These are phyloP conservation scores for Penicillium waksmanii DNA, from an alignment of 495 filamentous ascomycete genomes.

Conservation along the genomic window DNA sequence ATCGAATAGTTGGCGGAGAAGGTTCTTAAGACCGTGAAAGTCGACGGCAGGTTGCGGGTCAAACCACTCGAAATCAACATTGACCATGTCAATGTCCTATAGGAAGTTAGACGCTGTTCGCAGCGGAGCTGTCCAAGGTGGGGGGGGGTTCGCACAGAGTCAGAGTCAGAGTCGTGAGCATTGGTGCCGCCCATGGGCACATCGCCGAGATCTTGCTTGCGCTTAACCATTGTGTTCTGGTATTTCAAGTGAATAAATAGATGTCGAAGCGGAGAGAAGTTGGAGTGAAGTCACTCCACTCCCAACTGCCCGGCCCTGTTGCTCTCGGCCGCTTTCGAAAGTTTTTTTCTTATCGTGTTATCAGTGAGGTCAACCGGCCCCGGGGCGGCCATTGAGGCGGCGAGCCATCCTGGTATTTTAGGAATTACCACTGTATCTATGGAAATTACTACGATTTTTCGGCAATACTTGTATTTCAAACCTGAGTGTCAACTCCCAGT, in stretches of 20 bases:
- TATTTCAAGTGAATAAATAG: slow-evolving; percentile 6
- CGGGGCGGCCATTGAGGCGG: background rate
- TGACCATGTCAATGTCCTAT: slow-evolving; percentile 85
- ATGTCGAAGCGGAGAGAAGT: slow-evolving; percentile 9
- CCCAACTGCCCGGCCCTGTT: slow-evolving; percentile 6
- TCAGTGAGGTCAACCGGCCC: slow-evolving; percentile 11
- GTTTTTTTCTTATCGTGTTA: slow-evolving; percentile 34
- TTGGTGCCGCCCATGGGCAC: slow-evolving; percentile 47
- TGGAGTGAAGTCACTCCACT: slow-evolving; percentile 27
- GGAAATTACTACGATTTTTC: no score
- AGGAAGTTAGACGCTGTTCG: slow-evolving; percentile 5
- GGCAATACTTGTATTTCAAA: no score
- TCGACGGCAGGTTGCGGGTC: slow-evolving; percentile 89
- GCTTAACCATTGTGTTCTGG: slow-evolving; percentile 50
- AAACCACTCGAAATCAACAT: slow-evolving; percentile 98
- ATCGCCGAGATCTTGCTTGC: slow-evolving; percentile 53
- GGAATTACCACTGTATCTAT: no score
- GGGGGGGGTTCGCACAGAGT: slow-evolving; percentile 40
- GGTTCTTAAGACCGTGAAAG: slow-evolving; percentile 91
- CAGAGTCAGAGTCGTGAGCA: slow-evolving; percentile 39
- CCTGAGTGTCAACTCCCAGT: no score
- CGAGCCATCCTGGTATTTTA: background rate
- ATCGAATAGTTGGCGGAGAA: slow-evolving; percentile 94
- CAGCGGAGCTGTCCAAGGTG: slow-evolving; percentile 1
- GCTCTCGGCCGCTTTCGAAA: slow-evolving; percentile 26